Evolutionary conservation across 768 basidiomycete species (phyloP).

Genomic region (Strobilomyces confusus): DNA sequence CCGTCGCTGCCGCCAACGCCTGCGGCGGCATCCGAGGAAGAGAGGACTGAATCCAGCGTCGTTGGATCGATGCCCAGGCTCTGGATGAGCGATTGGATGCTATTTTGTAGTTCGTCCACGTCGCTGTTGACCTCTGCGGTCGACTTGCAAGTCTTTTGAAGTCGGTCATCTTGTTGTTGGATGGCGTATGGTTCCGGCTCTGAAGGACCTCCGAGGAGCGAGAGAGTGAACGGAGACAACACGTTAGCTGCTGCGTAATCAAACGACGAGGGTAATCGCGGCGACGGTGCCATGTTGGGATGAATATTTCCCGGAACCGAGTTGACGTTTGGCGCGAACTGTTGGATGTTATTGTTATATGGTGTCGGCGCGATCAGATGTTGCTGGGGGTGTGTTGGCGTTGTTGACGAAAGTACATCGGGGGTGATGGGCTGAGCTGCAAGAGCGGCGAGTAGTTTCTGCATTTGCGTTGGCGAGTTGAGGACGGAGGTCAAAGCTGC

Average conservation of each 20-base stretch:
- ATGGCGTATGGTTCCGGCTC: slow-evolving; percentile 32
- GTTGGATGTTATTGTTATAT: slow-evolving; percentile 17
- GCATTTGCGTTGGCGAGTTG: slow-evolving; percentile 50
- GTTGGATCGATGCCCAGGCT: slow-evolving; percentile 63
- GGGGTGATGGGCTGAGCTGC: slow-evolving; percentile 23
- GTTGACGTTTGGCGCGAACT: neutral
- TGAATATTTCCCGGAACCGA: neutral
- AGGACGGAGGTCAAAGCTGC: slow-evolving; percentile 48
- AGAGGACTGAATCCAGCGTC: slow-evolving; percentile 13
- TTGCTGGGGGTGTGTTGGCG: slow-evolving; percentile 20
- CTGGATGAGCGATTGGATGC: slow-evolving; percentile 69
- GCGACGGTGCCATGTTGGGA: slow-evolving; percentile 8
- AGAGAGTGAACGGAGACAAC: slow-evolving; percentile 23
- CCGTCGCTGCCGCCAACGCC: slow-evolving; percentile 11
- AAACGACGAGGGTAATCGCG: slow-evolving; percentile 17
- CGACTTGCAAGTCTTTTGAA: slow-evolving; percentile 56
- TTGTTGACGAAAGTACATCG: slow-evolving; percentile 18
- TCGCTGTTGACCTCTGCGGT: slow-evolving; percentile 67
- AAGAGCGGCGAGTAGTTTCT: slow-evolving; percentile 50
- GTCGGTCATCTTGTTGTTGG: slow-evolving; percentile 37
- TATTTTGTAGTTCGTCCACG: slow-evolving; percentile 63
- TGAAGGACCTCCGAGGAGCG: slow-evolving; percentile 22
- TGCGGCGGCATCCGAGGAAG: slow-evolving; percentile 4
- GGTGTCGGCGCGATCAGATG: slow-evolving; percentile 29
- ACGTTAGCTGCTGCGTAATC: slow-evolving; percentile 21